phyloP scores from a whole-genome alignment of 1,284 basidiomycete species.

The Schizopora paradoxa region DNA sequence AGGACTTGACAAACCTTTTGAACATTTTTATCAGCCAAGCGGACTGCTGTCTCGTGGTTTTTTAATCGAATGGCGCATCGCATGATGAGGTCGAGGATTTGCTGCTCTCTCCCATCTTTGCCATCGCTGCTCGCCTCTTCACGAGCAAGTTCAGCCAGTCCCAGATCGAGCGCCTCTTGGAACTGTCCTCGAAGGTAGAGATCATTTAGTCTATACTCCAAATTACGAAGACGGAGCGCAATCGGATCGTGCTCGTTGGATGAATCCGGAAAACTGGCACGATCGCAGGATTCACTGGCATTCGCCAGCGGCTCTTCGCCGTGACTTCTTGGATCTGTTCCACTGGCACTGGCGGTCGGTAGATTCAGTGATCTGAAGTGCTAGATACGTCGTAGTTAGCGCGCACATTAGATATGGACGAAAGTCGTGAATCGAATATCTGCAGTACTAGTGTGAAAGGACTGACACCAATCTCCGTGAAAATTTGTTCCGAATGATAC shows the following conservation, averaged over 20 bases:
- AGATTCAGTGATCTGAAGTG: not conserved
- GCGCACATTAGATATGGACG: too few relatives aligned
- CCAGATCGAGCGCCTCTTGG: slow-evolving; percentile 3
- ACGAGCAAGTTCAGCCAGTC: slow-evolving; percentile 5
- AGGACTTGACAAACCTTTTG: slow-evolving; percentile 8
- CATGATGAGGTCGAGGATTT: slow-evolving; percentile 11
- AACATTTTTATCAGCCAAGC: slow-evolving; percentile 11
- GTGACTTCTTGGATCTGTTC: too few relatives aligned
- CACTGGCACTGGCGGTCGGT: too few relatives aligned
- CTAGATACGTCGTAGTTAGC: too few relatives aligned
- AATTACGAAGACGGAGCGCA: slow-evolving; percentile 9
- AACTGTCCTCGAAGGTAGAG: slow-evolving; percentile 12
- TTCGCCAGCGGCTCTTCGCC: too few relatives aligned
- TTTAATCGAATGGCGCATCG: slow-evolving; percentile 12
- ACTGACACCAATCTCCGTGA: slow-evolving; percentile 11
- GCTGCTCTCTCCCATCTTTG: slow-evolving; percentile 8
- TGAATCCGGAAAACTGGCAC: too few relatives aligned
- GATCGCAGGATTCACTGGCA: too few relatives aligned
- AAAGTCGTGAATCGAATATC: too few relatives aligned
- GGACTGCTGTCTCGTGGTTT: slow-evolving; percentile 1
- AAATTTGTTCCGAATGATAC: slow-evolving; percentile 8
- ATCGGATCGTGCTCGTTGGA: too few relatives aligned
- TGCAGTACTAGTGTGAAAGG: not conserved
- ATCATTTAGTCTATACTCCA: slow-evolving; percentile 14
- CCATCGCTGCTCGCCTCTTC: slow-evolving; percentile 8